A percentile compares a stretch with the other conserved stretches of the same genome.
phyloP scores from a whole-genome alignment of 257 asterid species.

The Scutellaria barbata region DNA sequence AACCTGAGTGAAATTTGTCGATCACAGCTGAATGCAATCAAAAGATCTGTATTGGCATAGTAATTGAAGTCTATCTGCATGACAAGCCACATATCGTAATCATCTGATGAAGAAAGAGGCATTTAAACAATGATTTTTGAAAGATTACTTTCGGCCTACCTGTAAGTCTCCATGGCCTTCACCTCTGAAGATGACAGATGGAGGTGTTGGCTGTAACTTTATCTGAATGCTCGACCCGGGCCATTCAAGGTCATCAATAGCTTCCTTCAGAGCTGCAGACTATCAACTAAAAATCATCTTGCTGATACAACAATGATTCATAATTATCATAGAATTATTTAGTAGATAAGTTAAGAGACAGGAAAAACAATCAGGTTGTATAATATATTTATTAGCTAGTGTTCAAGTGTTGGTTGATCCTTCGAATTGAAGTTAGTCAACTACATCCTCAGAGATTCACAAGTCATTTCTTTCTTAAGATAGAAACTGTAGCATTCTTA shows the following conservation, averaged over 20 bases:
- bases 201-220: slow-evolving; percentile 78
- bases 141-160: slow-evolving; percentile 43
- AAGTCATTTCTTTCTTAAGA: too few species aligned
- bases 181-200: slow-evolving; percentile 80
- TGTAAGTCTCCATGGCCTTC: slow-evolving; percentile 98
- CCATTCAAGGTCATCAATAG: slow-evolving; percentile 98
- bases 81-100: slow-evolving; percentile 8
- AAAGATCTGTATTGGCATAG: slow-evolving; percentile 73
- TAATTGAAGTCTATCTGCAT: slow-evolving; percentile 88
- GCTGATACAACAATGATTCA: slow-evolving; percentile 10
- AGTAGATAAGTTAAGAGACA: too few species aligned
- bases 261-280: slow-evolving; percentile 98
- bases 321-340: not conserved
- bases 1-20: slow-evolving; percentile 73
- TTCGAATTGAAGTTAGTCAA: not conserved
- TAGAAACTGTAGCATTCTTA: too few species aligned
- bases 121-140: not conserved
- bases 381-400: too few species aligned
- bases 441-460: too few species aligned
- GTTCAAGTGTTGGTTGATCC: too few species aligned
- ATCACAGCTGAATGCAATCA: slow-evolving; percentile 87
- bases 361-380: too few species aligned
- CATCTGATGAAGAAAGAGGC: not conserved
- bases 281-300: slow-evolving; percentile 41
- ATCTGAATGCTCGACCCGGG: slow-evolving; percentile 91